Percentiles rank a stretch among this genome's conserved stretches.
phyloP scores from a whole-genome alignment of 2,329 filamentous ascomycete genomes.

The Colletotrichum salicis region DNA sequence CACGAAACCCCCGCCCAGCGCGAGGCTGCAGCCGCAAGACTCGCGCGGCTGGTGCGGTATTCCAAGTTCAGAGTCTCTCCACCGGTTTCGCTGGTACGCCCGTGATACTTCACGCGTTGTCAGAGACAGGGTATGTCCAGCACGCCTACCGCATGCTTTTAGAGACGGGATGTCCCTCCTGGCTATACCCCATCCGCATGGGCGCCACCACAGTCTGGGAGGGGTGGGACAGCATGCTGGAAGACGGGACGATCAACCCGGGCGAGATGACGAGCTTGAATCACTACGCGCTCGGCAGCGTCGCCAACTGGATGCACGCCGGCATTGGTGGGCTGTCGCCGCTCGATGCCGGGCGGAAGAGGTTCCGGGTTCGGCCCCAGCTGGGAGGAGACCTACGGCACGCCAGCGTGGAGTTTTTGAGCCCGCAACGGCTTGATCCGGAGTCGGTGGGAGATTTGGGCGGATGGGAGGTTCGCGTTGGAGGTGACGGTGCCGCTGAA shows the following conservation, averaged over 20 bases:
- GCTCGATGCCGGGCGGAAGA: slow-evolving; percentile 53
- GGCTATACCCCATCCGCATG: slow-evolving; percentile 59
- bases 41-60: slow-evolving; percentile 44
- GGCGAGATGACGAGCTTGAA: slow-evolving; percentile 62
- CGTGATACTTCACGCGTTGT: slow-evolving; percentile 46
- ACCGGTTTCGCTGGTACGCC: slow-evolving; percentile 58
- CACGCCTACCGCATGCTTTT: slow-evolving; percentile 59
- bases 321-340: slow-evolving; percentile 53
- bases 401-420: slow-evolving; percentile 43
- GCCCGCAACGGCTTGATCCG: slow-evolving; percentile 45
- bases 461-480: not conserved
- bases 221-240: slow-evolving; percentile 59
- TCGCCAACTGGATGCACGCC: slow-evolving; percentile 58
- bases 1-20: slow-evolving; percentile 38
- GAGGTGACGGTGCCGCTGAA: slow-evolving; percentile 15
- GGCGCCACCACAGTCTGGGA: slow-evolving; percentile 61
- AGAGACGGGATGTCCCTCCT: slow-evolving; percentile 55
- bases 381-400: slow-evolving; percentile 49
- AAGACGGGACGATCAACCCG: slow-evolving; percentile 55
- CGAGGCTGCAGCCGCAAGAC: slow-evolving; percentile 39
- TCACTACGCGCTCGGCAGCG: slow-evolving; percentile 59
- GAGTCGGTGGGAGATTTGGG: slow-evolving; percentile 40
- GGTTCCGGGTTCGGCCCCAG: slow-evolving; percentile 45
- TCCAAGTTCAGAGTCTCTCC: slow-evolving; percentile 49
- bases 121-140: slow-evolving; percentile 40